Evolutionary conservation across 2,329 filamentous ascomycete species (phyloP).

Genomic region (Cercospora janseana): DNA sequence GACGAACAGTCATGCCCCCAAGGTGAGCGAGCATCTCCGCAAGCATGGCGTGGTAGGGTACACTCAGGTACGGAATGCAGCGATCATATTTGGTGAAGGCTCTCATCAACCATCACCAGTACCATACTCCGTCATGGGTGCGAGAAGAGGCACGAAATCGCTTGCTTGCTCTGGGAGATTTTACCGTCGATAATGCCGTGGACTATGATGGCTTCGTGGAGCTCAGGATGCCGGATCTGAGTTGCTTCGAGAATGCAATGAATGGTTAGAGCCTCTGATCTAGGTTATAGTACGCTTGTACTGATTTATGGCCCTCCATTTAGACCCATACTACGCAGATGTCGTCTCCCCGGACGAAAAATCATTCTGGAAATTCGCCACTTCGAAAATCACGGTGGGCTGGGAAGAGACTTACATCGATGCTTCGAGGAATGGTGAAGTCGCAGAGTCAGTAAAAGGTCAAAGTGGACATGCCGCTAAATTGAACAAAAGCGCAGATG

Average conservation of each 20-base stretch:
- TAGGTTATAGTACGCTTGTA: no score
- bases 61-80: slow-evolving; percentile 22
- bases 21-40: slow-evolving; percentile 18
- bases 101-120: not conserved
- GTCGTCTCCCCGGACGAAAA: slow-evolving; percentile 22
- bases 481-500: not conserved
- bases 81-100: no score
- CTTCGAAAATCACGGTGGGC: slow-evolving; percentile 16
- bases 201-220: slow-evolving; percentile 20
- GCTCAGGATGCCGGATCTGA: slow-evolving; percentile 17
- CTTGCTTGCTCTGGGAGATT: slow-evolving; percentile 12
- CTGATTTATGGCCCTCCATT: not conserved
- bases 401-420: slow-evolving; percentile 22
- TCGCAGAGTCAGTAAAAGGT: not conserved
- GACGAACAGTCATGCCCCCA: slow-evolving; percentile 22
- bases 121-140: slow-evolving; percentile 17
- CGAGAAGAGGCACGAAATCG: slow-evolving; percentile 12
- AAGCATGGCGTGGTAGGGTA: slow-evolving; percentile 22
- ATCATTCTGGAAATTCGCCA: slow-evolving; percentile 17
- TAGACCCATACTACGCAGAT: slow-evolving; percentile 23
- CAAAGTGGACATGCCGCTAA: slow-evolving; percentile 4
- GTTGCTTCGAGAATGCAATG: slow-evolving; percentile 20
- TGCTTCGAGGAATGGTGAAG: not conserved
- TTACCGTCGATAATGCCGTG: slow-evolving; percentile 14
- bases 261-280: slow-evolving; percentile 4